These are phyloP conservation scores for Phanerochaete carnosa DNA, from an alignment of 768 basidiomycete species.

Conservation along the genomic window DNA sequence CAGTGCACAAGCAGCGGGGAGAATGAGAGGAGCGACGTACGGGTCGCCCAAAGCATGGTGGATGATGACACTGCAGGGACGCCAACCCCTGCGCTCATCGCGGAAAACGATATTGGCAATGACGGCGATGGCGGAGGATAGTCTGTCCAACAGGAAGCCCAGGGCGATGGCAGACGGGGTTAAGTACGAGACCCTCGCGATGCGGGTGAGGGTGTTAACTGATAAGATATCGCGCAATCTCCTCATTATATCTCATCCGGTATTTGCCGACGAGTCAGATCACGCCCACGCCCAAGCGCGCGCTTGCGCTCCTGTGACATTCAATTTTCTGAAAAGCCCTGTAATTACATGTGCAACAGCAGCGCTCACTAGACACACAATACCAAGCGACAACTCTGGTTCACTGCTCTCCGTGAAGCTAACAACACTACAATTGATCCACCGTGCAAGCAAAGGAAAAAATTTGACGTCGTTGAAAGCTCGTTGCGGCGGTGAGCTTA, in stretches of 20 bases:
- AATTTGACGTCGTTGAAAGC: no score
- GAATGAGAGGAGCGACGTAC: slow-evolving; percentile 33
- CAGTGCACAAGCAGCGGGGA: slow-evolving; percentile 1
- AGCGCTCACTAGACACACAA: neutral
- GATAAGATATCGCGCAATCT: slow-evolving; percentile 16
- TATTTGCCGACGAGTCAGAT: slow-evolving; percentile 6
- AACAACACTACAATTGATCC: no score
- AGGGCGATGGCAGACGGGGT: slow-evolving; percentile 16
- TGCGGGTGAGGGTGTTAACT: slow-evolving; percentile 19
- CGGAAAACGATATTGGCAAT: neutral
- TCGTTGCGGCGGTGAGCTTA: no score
- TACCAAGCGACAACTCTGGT: no score
- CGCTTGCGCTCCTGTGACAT: neutral
- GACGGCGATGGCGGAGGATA: neutral
- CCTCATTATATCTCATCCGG: slow-evolving; percentile 13
- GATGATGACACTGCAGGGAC: slow-evolving; percentile 41
- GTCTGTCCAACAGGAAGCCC: slow-evolving; percentile 7
- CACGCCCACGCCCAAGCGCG: neutral
- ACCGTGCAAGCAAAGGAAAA: no score
- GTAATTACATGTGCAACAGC: neutral
- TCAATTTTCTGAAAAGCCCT: no score
- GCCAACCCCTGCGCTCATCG: slow-evolving; percentile 27
- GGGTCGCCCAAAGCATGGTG: slow-evolving; percentile 71
- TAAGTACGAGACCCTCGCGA: slow-evolving; percentile 24
- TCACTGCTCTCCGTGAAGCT: no score